A percentile compares a stretch with the other conserved stretches of the same genome.
Conservation (phyloP, 176 grass and related monocot genomes). For the Saccharum officinarum region DNA sequence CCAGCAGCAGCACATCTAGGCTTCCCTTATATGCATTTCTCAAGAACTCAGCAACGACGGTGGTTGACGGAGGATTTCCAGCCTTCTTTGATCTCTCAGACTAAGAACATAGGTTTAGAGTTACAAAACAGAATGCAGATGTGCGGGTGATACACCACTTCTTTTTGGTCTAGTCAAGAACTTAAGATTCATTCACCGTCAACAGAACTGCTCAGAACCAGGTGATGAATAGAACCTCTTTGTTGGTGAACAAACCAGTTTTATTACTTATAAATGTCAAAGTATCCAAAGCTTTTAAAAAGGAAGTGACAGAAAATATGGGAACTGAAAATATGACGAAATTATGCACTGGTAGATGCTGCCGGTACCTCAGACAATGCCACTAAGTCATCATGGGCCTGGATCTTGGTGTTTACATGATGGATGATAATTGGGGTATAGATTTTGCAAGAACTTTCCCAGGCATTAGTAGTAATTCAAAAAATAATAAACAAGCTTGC, state of each 20-base stretch:
- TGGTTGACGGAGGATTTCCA: conserved; percentile 62
- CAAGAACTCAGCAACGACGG: conserved; percentile 61
- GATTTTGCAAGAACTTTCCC: background rate
- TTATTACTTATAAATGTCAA: background rate
- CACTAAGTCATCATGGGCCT: background rate
- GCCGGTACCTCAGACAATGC: background rate
- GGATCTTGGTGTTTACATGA: background rate
- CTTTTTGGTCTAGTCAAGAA: background rate
- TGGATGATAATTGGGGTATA: background rate
- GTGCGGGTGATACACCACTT: background rate
- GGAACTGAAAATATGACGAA: background rate
- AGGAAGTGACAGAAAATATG: background rate
- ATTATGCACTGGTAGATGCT: background rate
- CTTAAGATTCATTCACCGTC: background rate
- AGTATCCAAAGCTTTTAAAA: background rate
- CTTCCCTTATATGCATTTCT: conserved; percentile 58
- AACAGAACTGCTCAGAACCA: conserved; percentile 2
- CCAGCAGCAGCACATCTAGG: conserved; percentile 66
- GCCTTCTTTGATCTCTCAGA: conserved; percentile 78
- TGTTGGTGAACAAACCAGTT: conserved; percentile 2
- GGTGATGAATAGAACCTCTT: background rate
- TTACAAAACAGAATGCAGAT: conserved; percentile 21
- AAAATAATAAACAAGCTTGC: background rate
- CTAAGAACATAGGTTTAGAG: conserved; percentile 36
- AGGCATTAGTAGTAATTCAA: background rate